Conservation (phyloP, 2,329 filamentous ascomycete genomes). For the Penicillium sp. region DNA sequence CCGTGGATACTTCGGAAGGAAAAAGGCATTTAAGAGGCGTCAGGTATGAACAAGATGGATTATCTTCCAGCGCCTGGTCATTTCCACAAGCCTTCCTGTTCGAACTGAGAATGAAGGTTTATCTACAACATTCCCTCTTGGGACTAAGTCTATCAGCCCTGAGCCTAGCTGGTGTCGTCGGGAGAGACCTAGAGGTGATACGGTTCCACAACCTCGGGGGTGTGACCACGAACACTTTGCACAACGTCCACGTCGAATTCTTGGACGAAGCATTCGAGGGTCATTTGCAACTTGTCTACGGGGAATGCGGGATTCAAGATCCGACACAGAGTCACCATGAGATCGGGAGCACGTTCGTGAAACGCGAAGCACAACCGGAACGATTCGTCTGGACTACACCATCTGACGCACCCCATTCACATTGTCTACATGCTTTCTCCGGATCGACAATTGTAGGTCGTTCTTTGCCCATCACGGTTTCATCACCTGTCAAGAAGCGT, state of each 20-base stretch:
- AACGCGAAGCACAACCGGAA: constrained; percentile 40
- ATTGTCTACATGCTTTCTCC: constrained; percentile 40
- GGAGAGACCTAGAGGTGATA: constrained; percentile 7
- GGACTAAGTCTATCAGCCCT: constrained; percentile 8
- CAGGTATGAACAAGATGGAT: neutral
- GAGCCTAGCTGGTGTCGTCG: constrained; percentile 2
- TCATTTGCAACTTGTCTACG: constrained; percentile 47
- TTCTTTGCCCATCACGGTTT: constrained; percentile 23
- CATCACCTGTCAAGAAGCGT: constrained; percentile 18
- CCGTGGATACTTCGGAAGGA: neutral
- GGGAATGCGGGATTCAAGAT: constrained; percentile 42
- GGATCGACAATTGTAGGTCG: constrained; percentile 22
- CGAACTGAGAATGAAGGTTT: neutral
- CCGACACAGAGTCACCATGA: constrained; percentile 45
- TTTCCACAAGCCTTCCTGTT: neutral
- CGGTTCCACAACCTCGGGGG: constrained; percentile 34
- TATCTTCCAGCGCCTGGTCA: neutral
- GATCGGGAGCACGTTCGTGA: constrained; percentile 44
- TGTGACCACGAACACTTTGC: constrained; percentile 44
- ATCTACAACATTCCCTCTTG: constrained; percentile 6
- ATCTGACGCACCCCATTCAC: constrained; percentile 26
- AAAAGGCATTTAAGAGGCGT: neutral
- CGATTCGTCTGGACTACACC: constrained; percentile 46
- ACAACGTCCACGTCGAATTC: constrained; percentile 52
- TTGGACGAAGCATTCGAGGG: constrained; percentile 43